Evolutionary conservation across 2,329 filamentous ascomycete genomes (phyloP), one percentile per base, ranked within the genome.

Genomic region (Xylaria polymorpha): DNA sequence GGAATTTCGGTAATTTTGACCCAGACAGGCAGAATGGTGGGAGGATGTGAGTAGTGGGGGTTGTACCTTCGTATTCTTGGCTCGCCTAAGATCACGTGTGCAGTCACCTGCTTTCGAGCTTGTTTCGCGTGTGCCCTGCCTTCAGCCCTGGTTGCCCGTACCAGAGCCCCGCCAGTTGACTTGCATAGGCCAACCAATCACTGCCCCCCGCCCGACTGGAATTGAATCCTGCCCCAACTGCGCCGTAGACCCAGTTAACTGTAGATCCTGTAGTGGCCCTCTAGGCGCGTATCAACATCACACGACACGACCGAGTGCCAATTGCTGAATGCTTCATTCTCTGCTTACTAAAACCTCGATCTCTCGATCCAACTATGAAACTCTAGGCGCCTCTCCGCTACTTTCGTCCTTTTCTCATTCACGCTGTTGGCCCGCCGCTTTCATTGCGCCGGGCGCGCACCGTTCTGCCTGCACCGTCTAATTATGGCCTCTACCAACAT

Each of bases 391-490:
- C 35, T 15, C 9, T 15, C n/a, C 15, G 22, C 44, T 8, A 7
- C 41, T 1, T 6, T 32, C n/a, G 18, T 35, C 43, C 32, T 25
- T 44, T 39, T 4, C 32, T 37, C 39, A 12, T 55, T 41, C 65
- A 76, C 60, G 14, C 64, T 76, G 75, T 70, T 61, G 41, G 41
- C 68, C 43, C 32, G 5, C 44, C 72, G 39, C 65, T 67, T 72
- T 56, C 68, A 80, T 83, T 84, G 85, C 84, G 84, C 84, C 72
- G 72, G 81, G 83, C 84, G 85, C 83, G 78, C 79, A 79, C 79
- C 75, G 71, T 61, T 77, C 56, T 58, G 77, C 51, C 73, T 78
- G 66, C 78, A 73, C 59, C 70, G 62, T 68, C 74, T 70, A 63
- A 74, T 61, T 53, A 81, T 81, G 79, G 76, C 80, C 71, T 73